Base-by-base conservation (phyloP, 2,329 filamentous ascomycete species). In the Claviceps monticola region DNA sequence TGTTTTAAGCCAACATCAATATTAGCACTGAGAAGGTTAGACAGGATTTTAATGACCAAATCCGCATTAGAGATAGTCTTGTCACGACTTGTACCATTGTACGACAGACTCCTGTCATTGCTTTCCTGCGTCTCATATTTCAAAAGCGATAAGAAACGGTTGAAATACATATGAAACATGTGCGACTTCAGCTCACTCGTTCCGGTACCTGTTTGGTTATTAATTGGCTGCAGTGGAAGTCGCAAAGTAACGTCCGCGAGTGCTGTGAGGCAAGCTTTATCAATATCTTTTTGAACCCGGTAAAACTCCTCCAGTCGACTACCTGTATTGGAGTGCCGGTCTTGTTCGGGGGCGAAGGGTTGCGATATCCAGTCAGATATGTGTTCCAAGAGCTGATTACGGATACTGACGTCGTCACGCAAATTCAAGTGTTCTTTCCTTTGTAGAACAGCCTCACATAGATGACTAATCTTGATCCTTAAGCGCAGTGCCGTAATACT, bases 81-180 rank as follows among this genome's bases (percentile, higher is more conserved):
- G 42, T 83, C 79, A 46, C 74, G 72, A 39, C 64, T 61, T 2
- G 66, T 56, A 4, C 68, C 59, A n/a, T 67, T 61, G 11, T 67
- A 55, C 38, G 55, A 54, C 14, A 60, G 56, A 21, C 67, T 63
- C 17, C 57, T 49, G 50, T 56, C 57, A 14, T 53, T 57, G 17
- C 60, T 51, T 41, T 81, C 77, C 7, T 67, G 59, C 0, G 72
- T 64, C 51, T 83, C 79, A 48, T 78, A 71, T 54, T 82, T 82
- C 29, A 86, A 69, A 4, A 86, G 67, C 0, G 80, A 83, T 19
- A 86, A 68, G 59, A 86, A 85, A 7, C 80, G 73, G 55, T 83
- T 84, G 66, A 86, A 85, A 62, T 86, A 86, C 6, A 76, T 80
- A 55, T 83, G 80, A 59, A 86, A 86, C 76, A 85, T 81, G 59